These are phyloP conservation scores for Eucalyptus pauciflora DNA, from an alignment of 345 rosid species.

Conservation along the genomic window DNA sequence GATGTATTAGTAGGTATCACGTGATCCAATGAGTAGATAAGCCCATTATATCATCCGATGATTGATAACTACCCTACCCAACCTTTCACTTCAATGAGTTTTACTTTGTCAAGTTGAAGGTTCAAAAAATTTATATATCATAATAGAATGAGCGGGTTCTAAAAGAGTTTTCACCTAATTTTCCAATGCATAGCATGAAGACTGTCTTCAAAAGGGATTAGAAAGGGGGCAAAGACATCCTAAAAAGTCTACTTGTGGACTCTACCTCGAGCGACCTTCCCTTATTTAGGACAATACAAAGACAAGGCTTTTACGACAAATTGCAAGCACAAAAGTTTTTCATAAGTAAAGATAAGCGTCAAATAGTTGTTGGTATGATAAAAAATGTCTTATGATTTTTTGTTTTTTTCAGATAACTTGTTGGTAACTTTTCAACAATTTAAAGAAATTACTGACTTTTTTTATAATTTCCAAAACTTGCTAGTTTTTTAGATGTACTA, in stretches of 20 bases:
- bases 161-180: background rate
- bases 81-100: background rate
- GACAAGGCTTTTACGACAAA: background rate
- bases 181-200: background rate
- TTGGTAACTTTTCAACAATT: background rate
- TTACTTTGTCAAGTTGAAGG: background rate
- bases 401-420: background rate
- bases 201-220: background rate
- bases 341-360: background rate
- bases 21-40: background rate
- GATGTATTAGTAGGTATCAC: background rate
- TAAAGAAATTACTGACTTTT: background rate
- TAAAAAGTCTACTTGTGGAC: background rate
- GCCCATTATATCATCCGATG: background rate
- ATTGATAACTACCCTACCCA: background rate
- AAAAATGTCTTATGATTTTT: background rate
- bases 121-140: background rate
- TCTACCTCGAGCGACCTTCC: background rate
- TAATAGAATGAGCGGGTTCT: background rate
- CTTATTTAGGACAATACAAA: background rate
- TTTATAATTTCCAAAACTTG: background rate
- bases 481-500: background rate
- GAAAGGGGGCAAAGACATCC: background rate
- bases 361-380: background rate
- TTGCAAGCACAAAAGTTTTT: background rate